These are phyloP conservation scores for Botrytis paeoniae DNA, from an alignment of 2,329 filamentous ascomycete species.

Conservation along the genomic window DNA sequence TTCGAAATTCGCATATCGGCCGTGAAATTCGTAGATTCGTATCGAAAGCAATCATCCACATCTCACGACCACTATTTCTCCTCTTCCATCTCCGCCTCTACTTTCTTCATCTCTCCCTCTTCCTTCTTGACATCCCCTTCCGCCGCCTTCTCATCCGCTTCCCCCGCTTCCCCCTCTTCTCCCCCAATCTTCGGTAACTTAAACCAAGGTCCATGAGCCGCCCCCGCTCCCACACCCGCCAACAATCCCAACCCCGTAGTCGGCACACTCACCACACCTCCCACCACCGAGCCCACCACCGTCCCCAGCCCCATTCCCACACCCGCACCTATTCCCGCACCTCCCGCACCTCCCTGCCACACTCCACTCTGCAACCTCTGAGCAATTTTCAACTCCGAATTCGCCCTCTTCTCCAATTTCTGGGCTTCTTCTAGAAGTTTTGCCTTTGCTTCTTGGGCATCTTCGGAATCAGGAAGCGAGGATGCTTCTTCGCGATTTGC, in stretches of 20 bases:
- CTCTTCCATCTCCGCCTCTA: not conserved
- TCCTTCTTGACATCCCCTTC: not conserved
- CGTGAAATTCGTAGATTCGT: conserved; percentile 5
- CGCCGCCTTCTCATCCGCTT: conserved; percentile 16
- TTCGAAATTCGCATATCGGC: not conserved
- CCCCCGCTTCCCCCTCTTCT: conserved; percentile 12
- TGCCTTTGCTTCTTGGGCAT: conserved; percentile 24
- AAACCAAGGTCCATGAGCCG: conserved; percentile 32
- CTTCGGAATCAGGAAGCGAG: conserved; percentile 17
- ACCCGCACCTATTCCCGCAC: conserved; percentile 29
- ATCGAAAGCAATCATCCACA: not conserved
- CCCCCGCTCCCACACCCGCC: conserved; percentile 25
- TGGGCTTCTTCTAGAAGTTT: conserved; percentile 24
- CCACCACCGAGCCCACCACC: conserved; percentile 23
- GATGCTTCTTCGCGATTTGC: conserved; percentile 18
- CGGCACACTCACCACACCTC: conserved; percentile 25
- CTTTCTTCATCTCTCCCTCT: conserved; percentile 18
- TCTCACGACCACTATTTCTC: not conserved
- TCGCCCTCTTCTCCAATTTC: conserved; percentile 26
- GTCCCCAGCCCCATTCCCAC: conserved; percentile 27
- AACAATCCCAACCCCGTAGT: conserved; percentile 28
- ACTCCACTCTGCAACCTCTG: conserved; percentile 40
- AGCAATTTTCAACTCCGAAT: conserved; percentile 66
- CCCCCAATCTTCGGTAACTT: conserved; percentile 21
- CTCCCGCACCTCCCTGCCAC: conserved; percentile 31